Conservation (phyloP, 306 rosid genomes). For the Prunus padus region DNA sequence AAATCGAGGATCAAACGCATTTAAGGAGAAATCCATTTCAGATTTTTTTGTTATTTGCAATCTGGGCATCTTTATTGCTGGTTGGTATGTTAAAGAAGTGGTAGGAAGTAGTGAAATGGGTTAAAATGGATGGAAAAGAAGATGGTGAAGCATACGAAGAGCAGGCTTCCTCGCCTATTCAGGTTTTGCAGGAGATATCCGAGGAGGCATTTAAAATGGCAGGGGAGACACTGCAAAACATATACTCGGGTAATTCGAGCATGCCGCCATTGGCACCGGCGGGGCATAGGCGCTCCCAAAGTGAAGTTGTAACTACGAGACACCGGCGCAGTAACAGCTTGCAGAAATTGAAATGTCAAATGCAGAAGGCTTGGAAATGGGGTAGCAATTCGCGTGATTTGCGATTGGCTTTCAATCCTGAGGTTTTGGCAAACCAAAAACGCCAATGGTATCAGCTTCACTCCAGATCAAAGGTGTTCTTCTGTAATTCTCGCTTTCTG, state of each 20-base stretch:
- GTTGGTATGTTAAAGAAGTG: slow-evolving; percentile 12
- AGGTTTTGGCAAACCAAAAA: slow-evolving; percentile 88
- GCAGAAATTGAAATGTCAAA: slow-evolving; percentile 59
- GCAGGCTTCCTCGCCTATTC: slow-evolving; percentile 39
- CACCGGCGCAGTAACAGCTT: slow-evolving; percentile 53
- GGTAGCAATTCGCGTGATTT: slow-evolving; percentile 42
- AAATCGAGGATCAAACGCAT: slow-evolving; percentile 29
- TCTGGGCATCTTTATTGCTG: slow-evolving; percentile 27
- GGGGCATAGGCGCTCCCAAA: slow-evolving; percentile 60
- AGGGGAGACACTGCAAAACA: slow-evolving; percentile 55
- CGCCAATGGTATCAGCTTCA: slow-evolving; percentile 96
- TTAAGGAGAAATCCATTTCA: slow-evolving; percentile 16
- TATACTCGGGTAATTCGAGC: slow-evolving; percentile 41
- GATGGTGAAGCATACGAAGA: slow-evolving; percentile 48
- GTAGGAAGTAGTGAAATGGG: slow-evolving; percentile 29
- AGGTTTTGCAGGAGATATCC: slow-evolving; percentile 62
- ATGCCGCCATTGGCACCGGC: slow-evolving; percentile 35
- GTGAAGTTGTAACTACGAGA: slow-evolving; percentile 47
- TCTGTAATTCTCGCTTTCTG: background rate
- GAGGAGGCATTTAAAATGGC: slow-evolving; percentile 64
- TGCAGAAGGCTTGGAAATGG: slow-evolving; percentile 77
- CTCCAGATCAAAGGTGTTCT: slow-evolving; percentile 72
- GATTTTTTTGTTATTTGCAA: slow-evolving; percentile 17
- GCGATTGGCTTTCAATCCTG: slow-evolving; percentile 58
- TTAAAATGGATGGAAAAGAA: slow-evolving; percentile 46